phyloP scores from a whole-genome alignment of 2,329 filamentous ascomycete genomes.

The Lasiodiplodia theobromae region DNA sequence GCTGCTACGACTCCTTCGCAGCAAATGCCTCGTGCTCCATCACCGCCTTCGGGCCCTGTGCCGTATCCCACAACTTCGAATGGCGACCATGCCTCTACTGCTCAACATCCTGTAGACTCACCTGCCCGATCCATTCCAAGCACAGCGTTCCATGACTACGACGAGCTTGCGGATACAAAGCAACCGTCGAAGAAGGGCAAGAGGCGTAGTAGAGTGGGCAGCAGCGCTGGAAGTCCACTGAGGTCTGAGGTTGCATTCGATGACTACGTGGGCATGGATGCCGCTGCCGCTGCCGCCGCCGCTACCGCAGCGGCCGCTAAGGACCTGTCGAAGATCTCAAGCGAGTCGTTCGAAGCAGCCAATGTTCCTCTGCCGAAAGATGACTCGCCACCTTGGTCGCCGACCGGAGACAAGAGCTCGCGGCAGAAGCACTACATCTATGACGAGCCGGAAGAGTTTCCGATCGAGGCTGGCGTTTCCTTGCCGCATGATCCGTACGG shows the following conservation, averaged over 20 bases:
- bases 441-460: slow-evolving; percentile 27
- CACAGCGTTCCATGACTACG: slow-evolving; percentile 44
- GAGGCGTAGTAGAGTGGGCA: slow-evolving; percentile 52
- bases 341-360: slow-evolving; percentile 18
- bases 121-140: slow-evolving; percentile 38
- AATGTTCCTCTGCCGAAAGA: slow-evolving; percentile 29
- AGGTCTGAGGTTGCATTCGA: slow-evolving; percentile 49
- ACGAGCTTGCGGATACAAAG: slow-evolving; percentile 45
- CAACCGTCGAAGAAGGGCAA: slow-evolving; percentile 56
- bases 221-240: slow-evolving; percentile 17
- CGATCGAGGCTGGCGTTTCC: neutral
- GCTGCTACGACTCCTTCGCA: slow-evolving; percentile 1
- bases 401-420: slow-evolving; percentile 9
- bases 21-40: neutral
- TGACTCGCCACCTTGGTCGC: slow-evolving; percentile 6
- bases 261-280: slow-evolving; percentile 47
- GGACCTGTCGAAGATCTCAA: slow-evolving; percentile 2
- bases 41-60: neutral
- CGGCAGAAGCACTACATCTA: slow-evolving; percentile 18
- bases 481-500: slow-evolving; percentile 14
- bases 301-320: neutral
- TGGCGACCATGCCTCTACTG: slow-evolving; percentile 1
- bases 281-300: neutral
- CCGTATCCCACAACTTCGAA: slow-evolving; percentile 7
- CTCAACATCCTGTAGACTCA: neutral